Evolutionary conservation across 2,329 filamentous ascomycete species (phyloP).

Genomic region (Ophiostoma tasmaniense): DNA sequence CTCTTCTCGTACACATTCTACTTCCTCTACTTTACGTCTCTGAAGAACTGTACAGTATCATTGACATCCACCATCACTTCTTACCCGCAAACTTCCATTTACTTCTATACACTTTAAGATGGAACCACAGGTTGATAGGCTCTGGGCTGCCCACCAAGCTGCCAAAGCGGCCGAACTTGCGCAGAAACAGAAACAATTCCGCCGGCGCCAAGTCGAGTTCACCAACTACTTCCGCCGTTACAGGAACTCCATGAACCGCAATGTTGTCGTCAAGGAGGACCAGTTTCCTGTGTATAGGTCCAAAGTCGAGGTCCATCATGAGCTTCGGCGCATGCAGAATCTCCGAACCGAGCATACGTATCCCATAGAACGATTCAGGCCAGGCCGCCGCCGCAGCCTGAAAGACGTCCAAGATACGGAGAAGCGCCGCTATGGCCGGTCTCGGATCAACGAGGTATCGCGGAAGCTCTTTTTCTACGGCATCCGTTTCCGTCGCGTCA

Average conservation of each 20-base stretch:
- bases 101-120: not conserved
- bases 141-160: too few species aligned
- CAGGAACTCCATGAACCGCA: not conserved
- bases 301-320: too few species aligned
- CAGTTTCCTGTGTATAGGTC: not conserved
- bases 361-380: not conserved
- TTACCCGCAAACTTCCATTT: too few species aligned
- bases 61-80: not conserved
- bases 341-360: too few species aligned
- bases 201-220: not conserved
- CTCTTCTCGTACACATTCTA: not conserved
- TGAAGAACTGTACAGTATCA: not conserved
- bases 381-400: not conserved
- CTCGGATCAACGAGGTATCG: conserved; percentile 3
- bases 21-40: not conserved
- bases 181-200: not conserved
- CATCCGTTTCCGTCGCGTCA: conserved; percentile 17
- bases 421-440: not conserved
- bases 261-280: not conserved
- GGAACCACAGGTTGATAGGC: too few species aligned
- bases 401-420: not conserved
- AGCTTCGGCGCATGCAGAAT: too few species aligned
- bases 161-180: not conserved
- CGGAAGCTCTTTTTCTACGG: conserved; percentile 9
- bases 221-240: not conserved